Percentiles rank a stretch among this genome's conserved stretches.
Conservation (phyloP, 208 protist species). For the Perkinsela sp. region DNA sequence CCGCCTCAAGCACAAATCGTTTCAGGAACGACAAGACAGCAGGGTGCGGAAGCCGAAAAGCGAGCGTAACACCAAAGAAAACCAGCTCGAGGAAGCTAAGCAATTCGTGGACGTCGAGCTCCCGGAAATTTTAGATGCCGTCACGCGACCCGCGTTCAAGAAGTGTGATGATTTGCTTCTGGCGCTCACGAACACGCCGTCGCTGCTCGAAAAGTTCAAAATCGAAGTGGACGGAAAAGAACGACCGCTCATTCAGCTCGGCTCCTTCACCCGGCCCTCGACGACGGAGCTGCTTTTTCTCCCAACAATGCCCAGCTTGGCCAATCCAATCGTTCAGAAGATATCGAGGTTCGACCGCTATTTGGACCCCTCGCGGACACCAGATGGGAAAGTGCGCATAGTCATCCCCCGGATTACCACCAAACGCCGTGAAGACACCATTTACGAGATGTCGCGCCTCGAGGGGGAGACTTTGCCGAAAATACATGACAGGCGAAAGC, state of each 20-base stretch:
- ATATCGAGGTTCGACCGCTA: not conserved
- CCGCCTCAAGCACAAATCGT: not conserved
- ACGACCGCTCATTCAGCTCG: not conserved
- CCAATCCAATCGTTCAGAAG: not conserved
- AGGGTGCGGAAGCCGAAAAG: not conserved
- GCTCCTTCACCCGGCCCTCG: not conserved
- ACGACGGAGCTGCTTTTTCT: not conserved
- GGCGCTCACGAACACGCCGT: not conserved
- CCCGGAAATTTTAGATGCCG: not conserved
- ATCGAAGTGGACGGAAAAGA: not conserved
- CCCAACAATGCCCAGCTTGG: not conserved
- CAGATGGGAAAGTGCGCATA: not conserved
- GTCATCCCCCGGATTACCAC: not conserved
- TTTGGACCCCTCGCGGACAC: not conserved
- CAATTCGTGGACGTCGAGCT: not conserved
- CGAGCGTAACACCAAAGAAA: not conserved
- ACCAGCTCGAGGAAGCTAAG: not conserved
- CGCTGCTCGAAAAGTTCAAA: conserved; percentile 1
- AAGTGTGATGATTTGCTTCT: not conserved
- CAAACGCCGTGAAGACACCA: not conserved
- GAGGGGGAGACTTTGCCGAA: not conserved
- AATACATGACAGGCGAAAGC: not conserved
- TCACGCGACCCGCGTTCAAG: not conserved
- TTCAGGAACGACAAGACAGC: not conserved
- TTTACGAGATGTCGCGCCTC: not conserved